Evolutionary conservation across 2,329 filamentous ascomycete genomes (phyloP), one percentile per base, ranked within the genome.

Genomic region (Pseudocercospora vitis): DNA sequence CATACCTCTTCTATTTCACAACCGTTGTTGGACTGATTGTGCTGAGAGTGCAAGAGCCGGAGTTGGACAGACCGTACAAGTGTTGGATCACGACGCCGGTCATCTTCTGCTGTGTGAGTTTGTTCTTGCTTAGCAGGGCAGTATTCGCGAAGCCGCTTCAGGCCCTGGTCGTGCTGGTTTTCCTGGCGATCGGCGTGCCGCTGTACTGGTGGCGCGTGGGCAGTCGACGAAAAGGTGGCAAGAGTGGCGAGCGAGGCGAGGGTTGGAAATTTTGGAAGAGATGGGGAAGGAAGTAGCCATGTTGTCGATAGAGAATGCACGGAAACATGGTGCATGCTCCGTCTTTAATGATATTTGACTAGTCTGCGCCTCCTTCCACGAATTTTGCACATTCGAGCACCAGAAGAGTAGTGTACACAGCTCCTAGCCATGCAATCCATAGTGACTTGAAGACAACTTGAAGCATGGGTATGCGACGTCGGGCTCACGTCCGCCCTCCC

Each of bases 41-140:
- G 48, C 78, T 99, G 57, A 81, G 94, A 24, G 89, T 97, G 24
- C 82, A 82, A 58, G 94, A 99, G 71, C 94, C 94, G 3, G 79
- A 86, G 58, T 80, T 99, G 40, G 91, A 96, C 70, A 77, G 94
- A 21, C 92, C 94, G 0, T 99, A 99, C 73, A 86, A 85, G 70
- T 96, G 91, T 2, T 99, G 92, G 94, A 96, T 99, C 67, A 87
- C 87, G 0, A 99, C 94, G 2, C 94, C 94, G 8, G 92, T 99
- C 61, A 92, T 96, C 52, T 99, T 99, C 71, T 99, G 94, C 80
- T 99, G 94, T 68, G 94, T 99, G 32, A 95, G 89, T 69, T 72
- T 99, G 60, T 99, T 99, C 69, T 73, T 99, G 60, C 81, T 99
- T 35, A 91, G 85, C 67, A 80, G 94, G 47, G 91, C 91, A 3